Percentiles rank a stretch among this genome's conserved stretches.
These are phyloP conservation scores for Antrodiella citrinella DNA, from an alignment of 768 basidiomycete species.

Conservation along the genomic window DNA sequence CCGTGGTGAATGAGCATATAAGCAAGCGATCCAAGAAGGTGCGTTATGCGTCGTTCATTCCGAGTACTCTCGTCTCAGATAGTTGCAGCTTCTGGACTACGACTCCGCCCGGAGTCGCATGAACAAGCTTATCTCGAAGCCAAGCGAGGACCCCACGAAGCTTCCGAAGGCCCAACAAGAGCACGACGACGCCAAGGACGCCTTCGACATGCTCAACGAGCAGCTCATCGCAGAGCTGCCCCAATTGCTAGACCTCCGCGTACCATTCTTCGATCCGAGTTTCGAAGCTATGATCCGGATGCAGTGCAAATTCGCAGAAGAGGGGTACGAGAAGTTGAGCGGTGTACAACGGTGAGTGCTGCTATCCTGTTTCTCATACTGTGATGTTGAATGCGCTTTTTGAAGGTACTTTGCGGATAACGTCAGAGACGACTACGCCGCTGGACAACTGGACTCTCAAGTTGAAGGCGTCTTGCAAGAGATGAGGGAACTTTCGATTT, in stretches of 20 bases:
- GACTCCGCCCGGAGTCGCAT: constrained; percentile 87
- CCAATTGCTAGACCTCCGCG: constrained; percentile 85
- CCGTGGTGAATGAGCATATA: constrained; percentile 89
- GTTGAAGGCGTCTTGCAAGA: constrained; percentile 97
- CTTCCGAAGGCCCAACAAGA: constrained; percentile 95
- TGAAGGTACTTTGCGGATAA: constrained; percentile 88
- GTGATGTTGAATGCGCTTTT: too few relatives aligned
- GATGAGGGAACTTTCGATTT: constrained; percentile 94
- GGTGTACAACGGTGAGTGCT: constrained; percentile 74
- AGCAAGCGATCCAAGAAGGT: constrained; percentile 96
- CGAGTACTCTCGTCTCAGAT: neutral
- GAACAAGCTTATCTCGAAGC: constrained; percentile 86
- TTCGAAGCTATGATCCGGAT: constrained; percentile 99
- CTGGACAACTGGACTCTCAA: constrained; percentile 92
- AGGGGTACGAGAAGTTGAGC: constrained; percentile 95
- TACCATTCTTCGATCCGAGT: constrained; percentile 97
- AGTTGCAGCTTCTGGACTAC: constrained; percentile 79
- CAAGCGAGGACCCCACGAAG: constrained; percentile 87
- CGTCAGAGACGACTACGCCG: constrained; percentile 94
- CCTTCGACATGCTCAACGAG: constrained; percentile 88
- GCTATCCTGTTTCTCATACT: constrained; percentile 3
- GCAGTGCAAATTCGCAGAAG: constrained; percentile 96
- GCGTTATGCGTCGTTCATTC: neutral
- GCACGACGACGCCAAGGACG: constrained; percentile 88
- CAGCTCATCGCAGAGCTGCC: constrained; percentile 90